Base-by-base conservation (phyloP, 257 asterid species). In the Ilex asprella region DNA sequence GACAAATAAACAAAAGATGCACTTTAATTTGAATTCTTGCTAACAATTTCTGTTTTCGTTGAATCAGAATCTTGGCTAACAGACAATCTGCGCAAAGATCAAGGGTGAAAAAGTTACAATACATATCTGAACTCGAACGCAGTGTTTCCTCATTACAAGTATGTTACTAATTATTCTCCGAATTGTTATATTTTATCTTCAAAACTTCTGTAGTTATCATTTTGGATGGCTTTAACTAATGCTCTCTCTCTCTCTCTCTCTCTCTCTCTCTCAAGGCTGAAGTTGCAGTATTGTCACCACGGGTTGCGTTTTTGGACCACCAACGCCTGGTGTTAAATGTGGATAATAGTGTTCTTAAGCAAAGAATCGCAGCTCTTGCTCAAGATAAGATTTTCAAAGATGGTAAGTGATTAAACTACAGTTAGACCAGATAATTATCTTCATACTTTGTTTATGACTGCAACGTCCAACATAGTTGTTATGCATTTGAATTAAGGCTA, bases 51-150 rank as follows among this genome's bases (percentile, higher is more conserved):
- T 21, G 1, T 21, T 21, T 21, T 21, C 27, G 5, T 35, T 35
- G 27, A 27, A 58, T 56, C 77, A 91, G 96, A 75, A 88, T 91
- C 27, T 74, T 91, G 78, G 97, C 98, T 1, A 91, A 91, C 58
- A 70, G 98, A 46, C 98, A 91, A 74, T 91, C 98, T 12, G 98
- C 98, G 66, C 98, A 86, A 77, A 82, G 98, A 64, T 91, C 96
- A 47, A 81, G 98, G 70, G 96, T 91, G 70, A 82, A 96, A 70
- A 91, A 91, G 53, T 57, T 91, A 21, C 96, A 91, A 31, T 88
- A 91, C 75, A 85, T 91, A 95, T 30, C 27, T 21, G 96, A 88
- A 76, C 94, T 91, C 53, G 98, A 91, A 79, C 83, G 96, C 72
- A 88, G 94, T 65, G 96, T 91, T 29, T 70, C 94, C 30, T 60